Conservation (phyloP, 306 rosid genomes). For the Gynostemma pentaphyllum region DNA sequence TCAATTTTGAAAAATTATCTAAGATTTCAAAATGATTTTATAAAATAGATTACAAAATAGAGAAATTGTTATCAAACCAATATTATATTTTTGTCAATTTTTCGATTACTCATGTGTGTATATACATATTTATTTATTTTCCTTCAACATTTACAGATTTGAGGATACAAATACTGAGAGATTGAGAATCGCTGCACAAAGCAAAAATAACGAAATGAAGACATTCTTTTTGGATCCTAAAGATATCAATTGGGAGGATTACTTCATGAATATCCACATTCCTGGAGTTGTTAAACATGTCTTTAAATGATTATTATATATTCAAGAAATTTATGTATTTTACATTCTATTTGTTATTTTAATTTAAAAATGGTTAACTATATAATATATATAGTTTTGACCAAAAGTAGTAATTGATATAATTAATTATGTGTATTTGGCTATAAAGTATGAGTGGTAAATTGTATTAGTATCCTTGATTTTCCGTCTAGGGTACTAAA, state of each 20-base stretch:
- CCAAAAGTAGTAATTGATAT: too few species aligned
- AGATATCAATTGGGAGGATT: slow-evolving; percentile 53
- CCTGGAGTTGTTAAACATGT: slow-evolving; percentile 44
- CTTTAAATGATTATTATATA: slow-evolving; percentile 31
- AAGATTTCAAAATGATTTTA: too few species aligned
- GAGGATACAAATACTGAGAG: slow-evolving; percentile 50
- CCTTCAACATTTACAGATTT: slow-evolving; percentile 25
- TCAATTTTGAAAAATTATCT: neutral
- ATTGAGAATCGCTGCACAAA: slow-evolving; percentile 24
- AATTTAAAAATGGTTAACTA: too few species aligned
- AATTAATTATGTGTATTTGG: too few species aligned
- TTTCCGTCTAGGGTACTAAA: too few species aligned
- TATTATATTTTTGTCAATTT: too few species aligned
- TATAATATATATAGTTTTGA: too few species aligned
- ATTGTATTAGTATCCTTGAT: too few species aligned
- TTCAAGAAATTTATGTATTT: neutral
- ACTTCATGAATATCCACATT: slow-evolving; percentile 39
- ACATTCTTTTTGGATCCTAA: slow-evolving; percentile 26
- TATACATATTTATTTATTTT: neutral
- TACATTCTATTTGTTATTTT: too few species aligned
- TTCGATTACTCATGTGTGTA: neutral
- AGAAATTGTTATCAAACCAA: too few species aligned
- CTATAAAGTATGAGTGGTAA: too few species aligned
- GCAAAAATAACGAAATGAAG: slow-evolving; percentile 17
- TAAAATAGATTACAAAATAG: too few species aligned